Evolutionary conservation across 129 eudicot genomes (phyloP).

Genomic region (Tagetes erecta): DNA sequence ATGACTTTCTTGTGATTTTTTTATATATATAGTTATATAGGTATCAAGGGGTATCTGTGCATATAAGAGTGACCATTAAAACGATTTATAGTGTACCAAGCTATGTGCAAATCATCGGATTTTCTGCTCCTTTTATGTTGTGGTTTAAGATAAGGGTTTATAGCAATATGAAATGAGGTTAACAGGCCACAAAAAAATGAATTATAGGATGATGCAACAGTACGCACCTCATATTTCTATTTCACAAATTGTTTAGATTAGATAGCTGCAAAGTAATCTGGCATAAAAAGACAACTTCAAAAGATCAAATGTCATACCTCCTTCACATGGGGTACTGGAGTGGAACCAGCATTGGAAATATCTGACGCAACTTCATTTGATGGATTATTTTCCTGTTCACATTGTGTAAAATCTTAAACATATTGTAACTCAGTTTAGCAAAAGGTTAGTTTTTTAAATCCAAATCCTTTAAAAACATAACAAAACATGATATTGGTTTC

Average conservation of each 20-base stretch:
- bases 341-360: conserved; percentile 1
- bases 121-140: neutral
- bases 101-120: neutral
- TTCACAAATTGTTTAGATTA: neutral
- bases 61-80: neutral
- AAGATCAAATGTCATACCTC: conserved; percentile 10
- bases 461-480: conserved; percentile 9
- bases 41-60: neutral
- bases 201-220: neutral
- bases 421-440: neutral
- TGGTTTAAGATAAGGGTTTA: neutral
- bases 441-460: neutral
- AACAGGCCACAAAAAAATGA: neutral
- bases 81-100: neutral
- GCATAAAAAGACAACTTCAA: neutral
- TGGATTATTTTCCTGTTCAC: conserved; percentile 21
- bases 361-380: conserved; percentile 18
- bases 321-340: conserved; percentile 19
- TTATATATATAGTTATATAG: no score
- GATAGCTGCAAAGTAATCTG: neutral
- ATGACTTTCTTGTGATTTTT: no score
- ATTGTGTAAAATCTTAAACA: neutral
- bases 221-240: neutral
- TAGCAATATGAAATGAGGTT: neutral
- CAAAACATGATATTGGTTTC: conserved; percentile 5